Base-by-base conservation (phyloP, 768 basidiomycete genomes). In the Pisolithus marmoratus region DNA sequence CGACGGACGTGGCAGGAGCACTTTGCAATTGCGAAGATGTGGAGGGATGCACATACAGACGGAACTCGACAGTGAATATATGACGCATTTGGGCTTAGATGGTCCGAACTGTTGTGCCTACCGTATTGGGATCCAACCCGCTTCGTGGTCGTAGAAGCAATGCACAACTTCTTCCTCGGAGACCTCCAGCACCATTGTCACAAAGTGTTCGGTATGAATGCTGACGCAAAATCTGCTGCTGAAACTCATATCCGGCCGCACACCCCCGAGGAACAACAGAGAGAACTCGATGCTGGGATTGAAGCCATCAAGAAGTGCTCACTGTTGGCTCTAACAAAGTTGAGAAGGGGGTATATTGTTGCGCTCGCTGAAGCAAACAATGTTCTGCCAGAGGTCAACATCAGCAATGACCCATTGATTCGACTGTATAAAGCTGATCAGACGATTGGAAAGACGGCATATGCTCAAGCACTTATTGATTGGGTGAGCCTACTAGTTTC, bases 111-210 rank as follows among this genome's bases (percentile, higher is more conserved):
- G 0, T 56, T 68, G n/a, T 42, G 54, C 5, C 60, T 75, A 6
- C 66, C 70, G 0, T 74, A 74, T 55, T 74, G 67, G 63, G 56
- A 72, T 37, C 63, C 63, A 6, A 62, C 61, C 5, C 41, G 19
- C 1, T 67, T 61, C 37, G 41, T 62, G 1, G 60, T 69, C 0
- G 58, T 72, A 17, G 71, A 76, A 41, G 50, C 63, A 2, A 75
- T 75, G 72, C 73, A 75, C 37, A 62, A 64, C 19, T 53, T 74
- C 3, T 63, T 66, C 48, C 59, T 74, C 17, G 22, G 54, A 12
- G 22, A 42, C 22, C 22, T 42, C 12, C 19, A 42, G 11, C 41
- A 42, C 22, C 41, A 42, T 12, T 42, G 59, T 57, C 2, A 45
- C 58, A 53, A 58, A 3, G 47, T 70, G 12, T 63, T 42, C 47